Percentiles rank a stretch among this genome's conserved stretches.
phyloP scores from a whole-genome alignment of 768 basidiomycete species.

The Xanthoconium purpureum region DNA sequence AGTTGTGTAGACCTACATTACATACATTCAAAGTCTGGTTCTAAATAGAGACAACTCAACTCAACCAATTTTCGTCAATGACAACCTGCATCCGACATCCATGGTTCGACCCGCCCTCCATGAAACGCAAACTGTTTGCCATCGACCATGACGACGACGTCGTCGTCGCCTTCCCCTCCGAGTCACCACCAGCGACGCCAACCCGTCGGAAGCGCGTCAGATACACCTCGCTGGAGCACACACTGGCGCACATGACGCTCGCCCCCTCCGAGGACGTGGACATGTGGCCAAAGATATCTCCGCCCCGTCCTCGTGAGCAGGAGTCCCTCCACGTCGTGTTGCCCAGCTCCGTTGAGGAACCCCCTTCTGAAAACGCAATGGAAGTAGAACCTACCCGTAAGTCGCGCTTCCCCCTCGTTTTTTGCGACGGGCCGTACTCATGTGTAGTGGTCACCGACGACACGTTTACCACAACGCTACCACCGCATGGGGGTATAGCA shows the following conservation, averaged over 20 bases:
- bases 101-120: conserved; percentile 40
- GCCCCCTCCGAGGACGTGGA: conserved; percentile 16
- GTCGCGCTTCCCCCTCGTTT: conserved; percentile 3
- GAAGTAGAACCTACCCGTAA: conserved; percentile 67
- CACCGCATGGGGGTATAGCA: conserved; percentile 25
- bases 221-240: conserved; percentile 50
- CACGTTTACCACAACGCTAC: conserved; percentile 32
- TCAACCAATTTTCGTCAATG: background rate
- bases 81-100: conserved; percentile 42
- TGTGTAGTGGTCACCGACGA: conserved; percentile 2
- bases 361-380: conserved; percentile 50
- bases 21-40: background rate
- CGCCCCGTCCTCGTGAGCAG: conserved; percentile 3
- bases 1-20: conserved; percentile 13
- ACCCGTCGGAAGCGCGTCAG: conserved; percentile 49
- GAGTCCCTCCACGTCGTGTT: conserved; percentile 16
- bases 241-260: conserved; percentile 51
- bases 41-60: background rate
- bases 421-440: background rate
- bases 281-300: conserved; percentile 14
- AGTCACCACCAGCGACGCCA: conserved; percentile 27
- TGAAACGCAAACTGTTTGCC: conserved; percentile 38
- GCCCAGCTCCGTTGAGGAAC: conserved; percentile 44
- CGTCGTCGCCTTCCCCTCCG: conserved; percentile 1
- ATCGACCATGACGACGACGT: conserved; percentile 19